Conservation (phyloP, 805 yeast genomes). For the Tetrapisispora iriomotensis region DNA sequence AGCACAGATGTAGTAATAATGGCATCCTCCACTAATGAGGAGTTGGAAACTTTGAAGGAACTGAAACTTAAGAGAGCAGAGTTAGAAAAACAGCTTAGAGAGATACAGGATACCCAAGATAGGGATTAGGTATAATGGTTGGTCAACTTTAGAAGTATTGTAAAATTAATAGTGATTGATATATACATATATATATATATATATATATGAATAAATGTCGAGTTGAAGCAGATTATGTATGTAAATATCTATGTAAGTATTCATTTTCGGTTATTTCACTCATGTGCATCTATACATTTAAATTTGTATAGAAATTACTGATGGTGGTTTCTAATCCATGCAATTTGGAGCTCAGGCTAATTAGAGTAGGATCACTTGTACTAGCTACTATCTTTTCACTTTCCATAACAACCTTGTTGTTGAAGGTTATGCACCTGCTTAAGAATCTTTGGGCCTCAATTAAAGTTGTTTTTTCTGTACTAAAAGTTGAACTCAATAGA, state of each 20-base stretch:
- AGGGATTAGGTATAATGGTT: neutral
- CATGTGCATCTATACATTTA: conserved; percentile 4
- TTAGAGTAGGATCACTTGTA: conserved; percentile 57
- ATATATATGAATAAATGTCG: too few relatives aligned
- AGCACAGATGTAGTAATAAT: conserved; percentile 23
- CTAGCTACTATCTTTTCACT: conserved; percentile 48
- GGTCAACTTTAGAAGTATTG: neutral
- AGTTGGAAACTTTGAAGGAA: conserved; percentile 19
- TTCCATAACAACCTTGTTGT: conserved; percentile 51
- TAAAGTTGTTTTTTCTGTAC: conserved; percentile 26
- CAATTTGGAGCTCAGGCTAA: conserved; percentile 53
- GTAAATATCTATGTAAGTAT: neutral
- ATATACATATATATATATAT: neutral
- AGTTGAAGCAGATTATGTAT: too few relatives aligned
- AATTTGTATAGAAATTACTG: conserved; percentile 16
- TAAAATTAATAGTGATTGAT: neutral
- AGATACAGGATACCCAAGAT: neutral
- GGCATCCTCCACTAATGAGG: conserved; percentile 27
- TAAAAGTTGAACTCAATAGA: conserved; percentile 29
- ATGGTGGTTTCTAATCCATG: conserved; percentile 42
- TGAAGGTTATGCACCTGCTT: conserved; percentile 53
- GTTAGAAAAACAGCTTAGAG: conserved; percentile 10
- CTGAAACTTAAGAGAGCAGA: conserved; percentile 18
- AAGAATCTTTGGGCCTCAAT: conserved; percentile 42
- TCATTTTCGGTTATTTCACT: too few relatives aligned